These are phyloP conservation scores for Yamadazyma diospyri DNA, from an alignment of 1,139 yeast genomes.

Conservation along the genomic window DNA sequence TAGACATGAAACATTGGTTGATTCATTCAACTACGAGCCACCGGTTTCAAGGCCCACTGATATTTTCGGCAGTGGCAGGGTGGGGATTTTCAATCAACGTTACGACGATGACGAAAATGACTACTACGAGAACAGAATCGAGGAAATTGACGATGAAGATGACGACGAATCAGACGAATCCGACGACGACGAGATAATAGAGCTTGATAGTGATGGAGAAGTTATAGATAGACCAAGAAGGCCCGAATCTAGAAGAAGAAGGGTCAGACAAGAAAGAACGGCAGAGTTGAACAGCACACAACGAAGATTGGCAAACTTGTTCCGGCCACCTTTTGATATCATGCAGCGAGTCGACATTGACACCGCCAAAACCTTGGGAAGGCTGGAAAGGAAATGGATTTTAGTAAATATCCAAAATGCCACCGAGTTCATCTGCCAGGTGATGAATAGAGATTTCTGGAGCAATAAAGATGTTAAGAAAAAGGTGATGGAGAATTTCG, in stretches of 20 bases:
- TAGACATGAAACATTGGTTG: slow-evolving; percentile 76
- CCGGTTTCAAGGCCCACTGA: slow-evolving; percentile 24
- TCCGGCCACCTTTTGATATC: slow-evolving; percentile 91
- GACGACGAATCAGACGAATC: slow-evolving; percentile 16
- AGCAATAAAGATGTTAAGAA: slow-evolving; percentile 64
- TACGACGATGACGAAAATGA: slow-evolving; percentile 32
- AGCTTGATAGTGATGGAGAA: slow-evolving; percentile 31
- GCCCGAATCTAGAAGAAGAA: slow-evolving; percentile 25
- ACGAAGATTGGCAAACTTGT: slow-evolving; percentile 70
- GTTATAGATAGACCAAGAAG: slow-evolving; percentile 17
- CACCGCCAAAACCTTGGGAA: slow-evolving; percentile 66
- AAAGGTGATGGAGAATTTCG: slow-evolving; percentile 61
- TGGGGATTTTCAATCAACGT: slow-evolving; percentile 45
- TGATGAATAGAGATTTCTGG: slow-evolving; percentile 92
- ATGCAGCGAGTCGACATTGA: slow-evolving; percentile 67
- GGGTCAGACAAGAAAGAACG: slow-evolving; percentile 24
- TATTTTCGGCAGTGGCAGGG: slow-evolving; percentile 40
- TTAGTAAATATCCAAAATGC: slow-evolving; percentile 84
- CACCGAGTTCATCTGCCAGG: slow-evolving; percentile 83
- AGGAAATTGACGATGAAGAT: slow-evolving; percentile 18
- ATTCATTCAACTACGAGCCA: slow-evolving; percentile 12
- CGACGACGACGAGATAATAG: slow-evolving; percentile 23
- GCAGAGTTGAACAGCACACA: slow-evolving; percentile 56
- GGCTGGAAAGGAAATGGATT: slow-evolving; percentile 70
- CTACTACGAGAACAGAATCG: slow-evolving; percentile 19